Conservation (phyloP, 495 filamentous ascomycete genomes). For the Neurospora sp. region DNA sequence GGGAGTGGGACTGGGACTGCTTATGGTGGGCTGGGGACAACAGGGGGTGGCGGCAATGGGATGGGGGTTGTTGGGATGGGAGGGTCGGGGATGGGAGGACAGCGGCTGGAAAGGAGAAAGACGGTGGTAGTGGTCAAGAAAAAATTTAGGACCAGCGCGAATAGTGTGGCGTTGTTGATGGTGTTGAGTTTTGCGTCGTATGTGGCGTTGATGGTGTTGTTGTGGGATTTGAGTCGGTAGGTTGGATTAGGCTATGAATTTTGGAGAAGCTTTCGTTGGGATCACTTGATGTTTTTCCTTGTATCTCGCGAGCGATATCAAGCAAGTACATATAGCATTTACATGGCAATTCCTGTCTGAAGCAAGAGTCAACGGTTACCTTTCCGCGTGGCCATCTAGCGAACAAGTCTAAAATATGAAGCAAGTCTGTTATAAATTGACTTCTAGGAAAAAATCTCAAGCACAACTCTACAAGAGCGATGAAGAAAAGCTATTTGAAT, state of each 20-base stretch:
- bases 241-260: not conserved
- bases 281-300: not conserved
- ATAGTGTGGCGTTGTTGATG: constrained; percentile 71
- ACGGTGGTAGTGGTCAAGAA: constrained; percentile 36
- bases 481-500: not conserved
- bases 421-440: not conserved
- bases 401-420: not conserved
- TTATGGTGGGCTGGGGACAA: too few relatives aligned
- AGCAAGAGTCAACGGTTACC: not conserved
- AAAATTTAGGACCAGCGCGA: constrained; percentile 85
- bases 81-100: not conserved
- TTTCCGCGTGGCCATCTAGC: not conserved
- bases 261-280: not conserved
- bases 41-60: too few relatives aligned
- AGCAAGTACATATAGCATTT: not conserved
- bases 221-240: constrained; percentile 41
- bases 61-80: not conserved
- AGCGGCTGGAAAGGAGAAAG: constrained; percentile 12
- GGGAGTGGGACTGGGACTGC: too few relatives aligned
- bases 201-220: constrained; percentile 64
- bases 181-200: constrained; percentile 76
- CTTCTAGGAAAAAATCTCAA: not conserved
- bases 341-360: not conserved
- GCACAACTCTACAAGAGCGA: not conserved
- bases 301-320: not conserved